These are phyloP conservation scores for Physcomitrium patens DNA, from an alignment of 225 moss, liverwort and hornwort species.

Conservation along the genomic window DNA sequence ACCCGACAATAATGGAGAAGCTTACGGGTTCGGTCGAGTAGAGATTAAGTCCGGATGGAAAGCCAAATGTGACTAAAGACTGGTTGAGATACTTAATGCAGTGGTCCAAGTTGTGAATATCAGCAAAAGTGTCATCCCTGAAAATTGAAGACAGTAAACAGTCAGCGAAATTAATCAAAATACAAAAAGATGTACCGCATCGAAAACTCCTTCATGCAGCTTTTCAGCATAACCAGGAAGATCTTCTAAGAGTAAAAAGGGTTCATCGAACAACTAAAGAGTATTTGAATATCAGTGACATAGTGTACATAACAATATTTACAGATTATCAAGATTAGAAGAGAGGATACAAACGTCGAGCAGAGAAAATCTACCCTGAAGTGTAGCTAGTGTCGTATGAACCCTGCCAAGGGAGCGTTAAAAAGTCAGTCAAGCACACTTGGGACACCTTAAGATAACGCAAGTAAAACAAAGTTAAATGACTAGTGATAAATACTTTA, in stretches of 20 bases:
- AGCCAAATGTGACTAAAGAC: too few species aligned
- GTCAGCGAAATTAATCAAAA: neutral
- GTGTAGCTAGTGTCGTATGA: slow-evolving; percentile 26
- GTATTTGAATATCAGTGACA: too few species aligned
- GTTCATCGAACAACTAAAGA: too few species aligned
- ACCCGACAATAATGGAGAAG: neutral
- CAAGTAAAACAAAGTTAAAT: neutral
- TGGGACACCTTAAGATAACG: neutral
- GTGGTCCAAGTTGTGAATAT: too few species aligned
- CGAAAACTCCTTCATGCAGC: too few species aligned
- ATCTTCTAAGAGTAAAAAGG: too few species aligned
- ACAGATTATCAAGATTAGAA: neutral
- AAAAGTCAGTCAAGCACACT: neutral
- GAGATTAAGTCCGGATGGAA: too few species aligned
- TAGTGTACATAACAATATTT: neutral
- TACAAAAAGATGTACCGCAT: too few species aligned
- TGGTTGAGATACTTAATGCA: too few species aligned
- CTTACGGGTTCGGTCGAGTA: too few species aligned
- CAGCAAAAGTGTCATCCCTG: too few species aligned
- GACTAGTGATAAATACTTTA: neutral
- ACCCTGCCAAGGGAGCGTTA: slow-evolving; percentile 29
- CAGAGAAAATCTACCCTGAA: slow-evolving; percentile 24
- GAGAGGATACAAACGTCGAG: neutral
- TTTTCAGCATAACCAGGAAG: too few species aligned
- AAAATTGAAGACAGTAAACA: neutral